These are phyloP conservation scores for Gossypium gossypioides DNA, from an alignment of 441 rosid species.

Conservation along the genomic window DNA sequence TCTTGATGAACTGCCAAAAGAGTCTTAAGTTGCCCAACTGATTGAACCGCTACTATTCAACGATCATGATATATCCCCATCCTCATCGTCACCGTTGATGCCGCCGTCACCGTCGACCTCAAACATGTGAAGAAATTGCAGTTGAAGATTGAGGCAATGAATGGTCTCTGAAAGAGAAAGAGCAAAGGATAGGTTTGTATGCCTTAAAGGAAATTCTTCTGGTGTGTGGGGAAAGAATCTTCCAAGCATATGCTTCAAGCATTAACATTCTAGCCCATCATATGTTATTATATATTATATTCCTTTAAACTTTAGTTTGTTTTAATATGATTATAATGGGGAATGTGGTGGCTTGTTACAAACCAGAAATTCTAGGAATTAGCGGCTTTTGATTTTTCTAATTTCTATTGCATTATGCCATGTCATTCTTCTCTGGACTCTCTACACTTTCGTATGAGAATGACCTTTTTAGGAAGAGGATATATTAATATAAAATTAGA, in stretches of 20 bases:
- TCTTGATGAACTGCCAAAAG: conserved; percentile 39
- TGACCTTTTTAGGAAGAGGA: too few species aligned
- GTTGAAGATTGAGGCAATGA: conserved; percentile 5
- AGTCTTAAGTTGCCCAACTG: conserved; percentile 45
- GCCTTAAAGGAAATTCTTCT: conserved; percentile 7
- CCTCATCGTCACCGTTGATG: conserved; percentile 19
- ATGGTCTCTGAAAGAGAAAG: conserved; percentile 14
- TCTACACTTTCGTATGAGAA: too few species aligned
- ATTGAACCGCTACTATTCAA: conserved; percentile 13
- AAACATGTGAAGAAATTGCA: neutral
- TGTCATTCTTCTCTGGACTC: neutral
- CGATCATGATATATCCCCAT: conserved; percentile 3
- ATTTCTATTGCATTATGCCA: neutral
- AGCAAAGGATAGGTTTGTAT: conserved; percentile 11
- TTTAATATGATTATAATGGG: conserved; percentile 6
- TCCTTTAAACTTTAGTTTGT: conserved; percentile 1
- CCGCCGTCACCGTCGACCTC: neutral
- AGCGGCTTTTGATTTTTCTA: neutral
- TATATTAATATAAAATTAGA: too few species aligned
- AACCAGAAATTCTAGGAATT: neutral
- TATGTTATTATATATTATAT: neutral
- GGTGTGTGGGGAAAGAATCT: conserved; percentile 27
- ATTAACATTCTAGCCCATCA: conserved; percentile 25
- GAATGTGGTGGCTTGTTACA: neutral
- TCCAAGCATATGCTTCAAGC: conserved; percentile 44